Evolutionary conservation across 495 filamentous ascomycete genomes (phyloP), one percentile per base, ranked within the genome.

Genomic region (Penicillium fimorum): DNA sequence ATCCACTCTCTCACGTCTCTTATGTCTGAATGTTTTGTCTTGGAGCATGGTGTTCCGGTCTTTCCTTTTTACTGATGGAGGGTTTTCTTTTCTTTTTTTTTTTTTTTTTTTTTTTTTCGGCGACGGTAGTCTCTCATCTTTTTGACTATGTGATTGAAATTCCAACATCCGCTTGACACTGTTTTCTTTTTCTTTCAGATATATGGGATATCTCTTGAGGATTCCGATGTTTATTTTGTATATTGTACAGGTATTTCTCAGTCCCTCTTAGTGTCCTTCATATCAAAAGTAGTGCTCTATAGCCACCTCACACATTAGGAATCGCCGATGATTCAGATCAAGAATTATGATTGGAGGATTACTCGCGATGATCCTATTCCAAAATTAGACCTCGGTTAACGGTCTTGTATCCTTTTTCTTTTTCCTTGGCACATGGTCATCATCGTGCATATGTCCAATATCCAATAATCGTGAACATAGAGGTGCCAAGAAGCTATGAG

Each of bases 41-140:
- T 43, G 61, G 61, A 64, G 66, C 58, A 61, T 33, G 66, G 66
- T 57, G 66, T 69, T 67, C 45, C 50, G 66, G 66, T 57, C 15
- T 53, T 44, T 53, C 38, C 38, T 15, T 27, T 51, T 6, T 43
- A n/a, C 35, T 38, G 13, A 37, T 37, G 4, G 33, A 4, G 25
- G 5, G 4, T 27, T 22, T 22, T 11, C 0, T 42, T 24, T 42
- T 49, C 35, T 40, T 46, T 8, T 44, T 40, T 13, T 13, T 20
- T 46, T 8, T 44, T 40, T 13, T 13, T 20, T 15, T 41, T 40
- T 27, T 29, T 41, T 27, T 17, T 22, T 4, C 0, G 11, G 51
- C 30, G 41, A 47, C 29, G 33, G 12, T 37, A 53, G 29, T 35
- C 8, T 45, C 12, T 43, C 29, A 35, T 25, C 17, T n/a, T 37